These are phyloP conservation scores for Paulownia fortunei DNA, from an alignment of 257 asterid species.

Conservation along the genomic window DNA sequence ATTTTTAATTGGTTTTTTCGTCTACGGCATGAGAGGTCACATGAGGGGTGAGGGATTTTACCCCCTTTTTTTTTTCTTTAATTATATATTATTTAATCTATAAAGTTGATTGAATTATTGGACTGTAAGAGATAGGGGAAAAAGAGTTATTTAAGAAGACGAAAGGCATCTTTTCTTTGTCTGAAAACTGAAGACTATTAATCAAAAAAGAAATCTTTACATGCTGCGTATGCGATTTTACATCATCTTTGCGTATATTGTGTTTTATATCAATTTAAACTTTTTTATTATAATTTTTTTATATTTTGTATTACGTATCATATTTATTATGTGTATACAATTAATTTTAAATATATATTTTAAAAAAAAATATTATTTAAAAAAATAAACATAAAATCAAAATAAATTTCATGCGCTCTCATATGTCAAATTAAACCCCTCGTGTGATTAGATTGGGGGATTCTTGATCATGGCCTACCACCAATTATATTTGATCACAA, in stretches of 20 bases:
- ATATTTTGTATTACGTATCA: no score
- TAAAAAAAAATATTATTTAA: no score
- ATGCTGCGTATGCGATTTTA: background rate
- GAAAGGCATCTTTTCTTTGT: slow-evolving; percentile 33
- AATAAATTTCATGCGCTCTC: background rate
- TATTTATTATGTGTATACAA: no score
- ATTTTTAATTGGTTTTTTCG: slow-evolving; percentile 3
- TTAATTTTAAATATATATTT: no score
- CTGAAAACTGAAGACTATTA: background rate
- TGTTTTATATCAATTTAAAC: no score
- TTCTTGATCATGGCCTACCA: slow-evolving; percentile 29
- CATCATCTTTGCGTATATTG: background rate
- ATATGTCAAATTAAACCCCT: background rate
- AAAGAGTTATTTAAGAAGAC: slow-evolving; percentile 21
- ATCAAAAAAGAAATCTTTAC: background rate
- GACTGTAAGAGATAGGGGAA: slow-evolving; percentile 28
- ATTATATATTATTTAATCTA: background rate
- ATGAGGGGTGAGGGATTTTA: slow-evolving; percentile 32
- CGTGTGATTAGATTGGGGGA: slow-evolving; percentile 24
- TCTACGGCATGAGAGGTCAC: slow-evolving; percentile 47
- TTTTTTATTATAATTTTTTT: no score
- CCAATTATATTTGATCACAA: background rate
- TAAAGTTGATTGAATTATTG: slow-evolving; percentile 47
- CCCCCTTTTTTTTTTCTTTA: background rate
- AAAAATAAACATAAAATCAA: no score